Percentiles rank a stretch among this genome's conserved stretches.
Evolutionary conservation across 2,329 filamentous ascomycete species (phyloP).

Genomic region (Aspergillus piperis): DNA sequence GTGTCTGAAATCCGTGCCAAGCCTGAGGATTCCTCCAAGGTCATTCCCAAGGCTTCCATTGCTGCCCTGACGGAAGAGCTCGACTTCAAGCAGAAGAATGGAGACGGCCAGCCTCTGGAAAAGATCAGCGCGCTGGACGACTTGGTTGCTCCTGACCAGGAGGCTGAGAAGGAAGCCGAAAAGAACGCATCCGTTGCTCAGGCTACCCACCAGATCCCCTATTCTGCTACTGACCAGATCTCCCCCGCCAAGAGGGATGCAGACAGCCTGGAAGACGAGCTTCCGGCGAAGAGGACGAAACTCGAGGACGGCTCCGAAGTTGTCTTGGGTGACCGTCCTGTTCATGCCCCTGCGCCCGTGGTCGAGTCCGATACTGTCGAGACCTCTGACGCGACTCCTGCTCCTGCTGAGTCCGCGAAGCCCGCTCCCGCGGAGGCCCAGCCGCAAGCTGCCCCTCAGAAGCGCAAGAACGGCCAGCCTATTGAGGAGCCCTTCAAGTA

Average conservation of each 20-base stretch:
- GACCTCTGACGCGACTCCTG: conserved; percentile 28
- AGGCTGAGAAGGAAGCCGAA: conserved; percentile 31
- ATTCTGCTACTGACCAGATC: conserved; percentile 31
- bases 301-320: conserved; percentile 42
- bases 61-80: conserved; percentile 39
- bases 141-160: conserved; percentile 34
- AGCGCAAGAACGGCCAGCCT: conserved; percentile 48
- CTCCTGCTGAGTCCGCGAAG: conserved; percentile 18
- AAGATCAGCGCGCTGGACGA: conserved; percentile 46
- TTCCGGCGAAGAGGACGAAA: conserved; percentile 49
- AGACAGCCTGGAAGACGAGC: conserved; percentile 37
- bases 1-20: conserved; percentile 78
- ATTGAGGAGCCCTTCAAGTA: conserved; percentile 96
- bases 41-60: conserved; percentile 42
- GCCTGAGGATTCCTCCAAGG: conserved; percentile 58
- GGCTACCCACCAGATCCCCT: conserved; percentile 35
- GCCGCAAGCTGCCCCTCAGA: conserved; percentile 30
- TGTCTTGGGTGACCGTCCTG: conserved; percentile 39
- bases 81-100: conserved; percentile 35
- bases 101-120: conserved; percentile 30
- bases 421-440: conserved; percentile 13
- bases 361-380: conserved; percentile 26
- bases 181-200: conserved; percentile 40
- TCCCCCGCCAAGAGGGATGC: conserved; percentile 36
- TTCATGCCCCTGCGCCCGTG: conserved; percentile 34